A percentile compares a stretch with the other conserved stretches of the same genome.
Conservation (phyloP, 2,329 filamentous ascomycete species). For the Pseudocercospora fuligena region DNA sequence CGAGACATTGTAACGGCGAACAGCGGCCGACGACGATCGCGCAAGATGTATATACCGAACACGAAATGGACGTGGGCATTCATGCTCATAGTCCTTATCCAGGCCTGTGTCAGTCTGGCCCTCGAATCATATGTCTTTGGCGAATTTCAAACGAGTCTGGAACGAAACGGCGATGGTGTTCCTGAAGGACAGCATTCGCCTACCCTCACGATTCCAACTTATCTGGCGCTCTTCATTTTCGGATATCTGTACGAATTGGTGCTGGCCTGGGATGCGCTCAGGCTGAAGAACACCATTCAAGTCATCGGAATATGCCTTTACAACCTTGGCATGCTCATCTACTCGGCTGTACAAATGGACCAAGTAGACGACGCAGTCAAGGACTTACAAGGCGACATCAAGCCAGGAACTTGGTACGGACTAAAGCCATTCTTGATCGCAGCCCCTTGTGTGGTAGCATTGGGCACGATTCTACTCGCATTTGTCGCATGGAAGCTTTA, state of each 20-base stretch:
- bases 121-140: slow-evolving; percentile 93
- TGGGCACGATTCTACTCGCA: slow-evolving; percentile 73
- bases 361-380: slow-evolving; percentile 79
- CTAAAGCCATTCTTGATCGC: slow-evolving; percentile 80
- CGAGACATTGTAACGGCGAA: slow-evolving; percentile 33
- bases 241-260: slow-evolving; percentile 91
- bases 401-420: slow-evolving; percentile 66
- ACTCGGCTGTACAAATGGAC: slow-evolving; percentile 89
- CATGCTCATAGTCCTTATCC: slow-evolving; percentile 71
- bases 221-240: slow-evolving; percentile 95
- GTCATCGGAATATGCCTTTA: slow-evolving; percentile 93
- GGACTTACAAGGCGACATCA: slow-evolving; percentile 54
- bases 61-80: slow-evolving; percentile 90
- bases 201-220: slow-evolving; percentile 77
- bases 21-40: slow-evolving; percentile 39
- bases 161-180: slow-evolving; percentile 17
- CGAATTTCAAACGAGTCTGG: slow-evolving; percentile 72
- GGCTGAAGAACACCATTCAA: slow-evolving; percentile 97
- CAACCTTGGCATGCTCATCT: slow-evolving; percentile 89
- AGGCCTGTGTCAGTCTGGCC: slow-evolving; percentile 78
- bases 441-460: slow-evolving; percentile 80
- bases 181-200: slow-evolving; percentile 20
- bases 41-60: slow-evolving; percentile 75
- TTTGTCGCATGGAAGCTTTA: slow-evolving; percentile 93
- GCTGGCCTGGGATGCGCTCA: slow-evolving; percentile 89